Evolutionary conservation across 306 rosid genomes (phyloP).

Genomic region (Quercus alba): DNA sequence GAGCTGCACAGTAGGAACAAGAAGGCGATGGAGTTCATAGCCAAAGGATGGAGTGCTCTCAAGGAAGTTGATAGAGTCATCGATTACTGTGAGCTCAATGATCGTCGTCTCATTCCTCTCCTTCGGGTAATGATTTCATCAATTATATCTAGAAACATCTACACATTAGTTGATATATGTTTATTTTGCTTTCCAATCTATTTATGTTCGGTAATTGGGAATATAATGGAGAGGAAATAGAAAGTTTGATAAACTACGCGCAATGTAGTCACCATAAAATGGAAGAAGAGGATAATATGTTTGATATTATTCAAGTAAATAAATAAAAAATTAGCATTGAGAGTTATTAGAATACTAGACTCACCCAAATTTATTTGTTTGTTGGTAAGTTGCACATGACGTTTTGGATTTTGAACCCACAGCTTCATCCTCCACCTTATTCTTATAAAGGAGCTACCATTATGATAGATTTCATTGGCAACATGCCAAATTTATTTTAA

Average conservation of each 20-base stretch:
- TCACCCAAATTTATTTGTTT: neutral
- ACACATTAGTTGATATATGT: no score
- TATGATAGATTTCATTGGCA: no score
- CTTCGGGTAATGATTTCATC: constrained; percentile 46
- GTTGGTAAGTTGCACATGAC: no score
- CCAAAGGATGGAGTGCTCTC: constrained; percentile 86
- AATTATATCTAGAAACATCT: no score
- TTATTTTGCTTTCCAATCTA: neutral
- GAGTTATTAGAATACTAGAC: neutral
- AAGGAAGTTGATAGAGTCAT: constrained; percentile 91
- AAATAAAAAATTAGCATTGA: neutral
- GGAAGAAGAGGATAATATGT: neutral
- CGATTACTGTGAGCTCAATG: constrained; percentile 75
- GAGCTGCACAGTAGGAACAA: constrained; percentile 77
- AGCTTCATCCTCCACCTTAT: no score
- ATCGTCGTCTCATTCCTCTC: constrained; percentile 76
- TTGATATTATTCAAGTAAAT: neutral
- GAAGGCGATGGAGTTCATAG: constrained; percentile 78
- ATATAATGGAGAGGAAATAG: neutral
- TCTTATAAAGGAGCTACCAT: no score
- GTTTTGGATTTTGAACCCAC: no score
- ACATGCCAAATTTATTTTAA: neutral
- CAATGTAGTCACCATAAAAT: neutral
- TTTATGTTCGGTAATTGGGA: neutral
- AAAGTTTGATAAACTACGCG: neutral